phyloP scores from a whole-genome alignment of 345 rosid genomes.

The Citrus australasica region DNA sequence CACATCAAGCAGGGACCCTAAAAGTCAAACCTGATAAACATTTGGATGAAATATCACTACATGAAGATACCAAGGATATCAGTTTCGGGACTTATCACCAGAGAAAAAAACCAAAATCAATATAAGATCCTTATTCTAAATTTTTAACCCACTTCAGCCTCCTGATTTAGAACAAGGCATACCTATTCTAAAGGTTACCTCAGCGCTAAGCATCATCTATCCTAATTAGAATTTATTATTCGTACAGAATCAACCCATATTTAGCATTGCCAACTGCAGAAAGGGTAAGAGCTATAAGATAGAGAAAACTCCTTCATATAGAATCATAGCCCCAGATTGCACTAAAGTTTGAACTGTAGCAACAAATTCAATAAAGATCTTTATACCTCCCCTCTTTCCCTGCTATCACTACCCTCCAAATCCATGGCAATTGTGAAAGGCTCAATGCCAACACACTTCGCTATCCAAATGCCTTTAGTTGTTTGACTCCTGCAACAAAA shows the following conservation, averaged over 20 bases:
- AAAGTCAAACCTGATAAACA: not conserved
- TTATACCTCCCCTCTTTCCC: conserved; percentile 85
- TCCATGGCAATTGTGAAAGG: conserved; percentile 76
- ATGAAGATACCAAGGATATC: not conserved
- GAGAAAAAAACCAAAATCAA: not conserved
- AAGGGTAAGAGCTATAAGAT: not conserved
- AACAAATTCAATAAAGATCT: not conserved
- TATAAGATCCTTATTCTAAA: not conserved
- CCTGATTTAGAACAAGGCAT: not conserved
- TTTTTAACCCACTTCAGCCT: not conserved
- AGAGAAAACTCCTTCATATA: not conserved
- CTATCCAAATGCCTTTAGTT: conserved; percentile 79
- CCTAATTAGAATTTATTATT: not conserved
- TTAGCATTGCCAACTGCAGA: not conserved
- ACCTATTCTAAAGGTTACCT: not conserved
- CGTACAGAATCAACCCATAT: not conserved
- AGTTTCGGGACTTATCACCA: not conserved
- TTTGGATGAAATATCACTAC: not conserved
- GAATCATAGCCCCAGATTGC: not conserved
- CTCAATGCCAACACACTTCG: conserved; percentile 61
- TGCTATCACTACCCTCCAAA: conserved; percentile 82
- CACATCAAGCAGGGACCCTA: no score
- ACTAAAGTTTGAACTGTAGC: not conserved
- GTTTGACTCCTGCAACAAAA: conserved; percentile 64
- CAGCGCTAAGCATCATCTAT: not conserved